Base-by-base conservation (phyloP, 768 basidiomycete species). In the Lactarius indigo region DNA sequence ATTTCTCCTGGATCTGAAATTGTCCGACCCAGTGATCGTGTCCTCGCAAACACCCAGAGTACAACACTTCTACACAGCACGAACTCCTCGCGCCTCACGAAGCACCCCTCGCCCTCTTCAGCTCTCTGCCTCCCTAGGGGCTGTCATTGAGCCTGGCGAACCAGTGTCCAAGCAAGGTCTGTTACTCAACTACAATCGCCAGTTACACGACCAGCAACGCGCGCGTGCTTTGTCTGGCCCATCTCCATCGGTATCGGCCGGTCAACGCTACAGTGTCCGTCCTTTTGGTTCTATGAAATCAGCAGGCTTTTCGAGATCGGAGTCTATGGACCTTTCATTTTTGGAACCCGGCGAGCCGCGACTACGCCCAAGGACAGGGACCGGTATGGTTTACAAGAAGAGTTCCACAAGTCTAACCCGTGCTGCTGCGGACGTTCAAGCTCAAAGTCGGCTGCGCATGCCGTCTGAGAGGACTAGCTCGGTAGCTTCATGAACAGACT, bases 201-300 rank as follows among this genome's bases (percentile, higher is more conserved):
- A 69, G 31, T 26, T 70, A 28, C 70, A 71, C 60, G 68, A 71
- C 37, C 64, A 66, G 63, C 70, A 71, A 63, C 70, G 70, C 28
- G 26, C 47, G 7, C 62, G 62, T 56, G 44, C 59, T 2, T 28
- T 42, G 3, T 60, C 68, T 28, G 70, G 68, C 9, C 64, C 61
- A n/a, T 57, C 68, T 8, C 17, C 50, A 18, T 15, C 60, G 12
- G 20, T n/a, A 4, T 31, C 61, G 15, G 17, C 47, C 8, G 17
- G 57, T 9, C 55, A 47, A 28, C 64, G 61, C 55, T 59, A 50
- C 59, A n/a, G 61, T 30, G 37, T 47, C 42, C 67, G 68, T 31
- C 57, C 63, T 31, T 47, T 28, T 44, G 33, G 30, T 37, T 41
- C 59, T 8, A n/a, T 28, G n/a, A 18, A 28, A 61, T 23, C 56